Evolutionary conservation across 352 stramenopile genomes (phyloP), one percentile per base, ranked within the genome.

Genomic region (Phytophthora idaei): DNA sequence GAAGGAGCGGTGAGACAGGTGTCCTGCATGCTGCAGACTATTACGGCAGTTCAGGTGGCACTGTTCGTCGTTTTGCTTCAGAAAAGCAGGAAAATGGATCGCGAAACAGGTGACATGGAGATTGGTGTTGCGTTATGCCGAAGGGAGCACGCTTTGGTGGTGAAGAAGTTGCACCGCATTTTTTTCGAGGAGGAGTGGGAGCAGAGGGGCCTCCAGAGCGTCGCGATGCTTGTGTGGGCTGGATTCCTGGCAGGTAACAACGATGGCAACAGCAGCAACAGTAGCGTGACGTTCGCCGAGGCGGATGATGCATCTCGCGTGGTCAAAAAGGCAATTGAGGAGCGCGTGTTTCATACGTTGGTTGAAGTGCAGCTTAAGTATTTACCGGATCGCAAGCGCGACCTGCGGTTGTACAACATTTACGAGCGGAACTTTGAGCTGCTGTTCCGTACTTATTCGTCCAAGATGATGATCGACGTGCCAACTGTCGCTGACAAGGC

Each of bases 401-500:
- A 94, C 27, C 68, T 85, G 17, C 75, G 87, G 25, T 54, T 94
- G 29, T 90, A 89, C 67, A 69, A 69, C 69, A 88, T 92, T 57
- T 92, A 87, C 59, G 77, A 94, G 54, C 69, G 70, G 31, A 86
- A 86, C 25, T 83, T 92, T 50, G 78, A 94, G 71, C 69, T 88
- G 32, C 41, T 94, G 27, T 85, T 92, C 28, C 69, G 83, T 47
- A 83, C 74, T 28, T 94, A 92, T 62, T 90, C 84, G 34, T 90
- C 84, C 27, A 83, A 83, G 49, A 73, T 94, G 37, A 89, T 93
- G 81, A 80, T 92, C n/a, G 81, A 91, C 49, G 81, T 93, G 44
- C 85, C 85, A 15, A 93, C 85, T 3, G 45, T 92, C 11, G 81
- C 83, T 29, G 85, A 93, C 58, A 87, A 92, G 63, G 78, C 76